Evolutionary conservation across 805 yeast species (phyloP).

Genomic region (Pichia californica): DNA sequence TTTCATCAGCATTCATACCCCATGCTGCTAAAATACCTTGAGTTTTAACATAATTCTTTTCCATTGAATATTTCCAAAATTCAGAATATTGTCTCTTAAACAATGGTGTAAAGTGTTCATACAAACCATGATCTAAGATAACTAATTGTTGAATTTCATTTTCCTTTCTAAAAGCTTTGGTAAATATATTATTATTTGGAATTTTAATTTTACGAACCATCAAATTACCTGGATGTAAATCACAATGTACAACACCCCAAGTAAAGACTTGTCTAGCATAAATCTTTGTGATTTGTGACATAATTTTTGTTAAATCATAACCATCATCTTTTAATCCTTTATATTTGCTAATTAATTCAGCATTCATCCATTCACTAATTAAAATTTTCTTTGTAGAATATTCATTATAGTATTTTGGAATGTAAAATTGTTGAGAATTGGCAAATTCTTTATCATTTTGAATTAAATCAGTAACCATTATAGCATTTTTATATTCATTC

Average conservation of each 20-base stretch:
- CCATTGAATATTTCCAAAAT: constrained; percentile 59
- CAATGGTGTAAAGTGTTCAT: constrained; percentile 43
- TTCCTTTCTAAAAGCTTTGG: constrained; percentile 10
- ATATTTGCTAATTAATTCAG: constrained; percentile 47
- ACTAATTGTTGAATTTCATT: constrained; percentile 47
- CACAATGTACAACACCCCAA: constrained; percentile 68
- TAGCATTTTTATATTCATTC: constrained; percentile 50
- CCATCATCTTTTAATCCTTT: constrained; percentile 35
- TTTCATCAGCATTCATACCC: constrained; percentile 65
- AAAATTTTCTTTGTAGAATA: constrained; percentile 45
- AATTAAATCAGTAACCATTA: constrained; percentile 33
- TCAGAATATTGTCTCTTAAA: constrained; percentile 52
- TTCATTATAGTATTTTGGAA: constrained; percentile 48
- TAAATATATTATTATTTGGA: constrained; percentile 5
- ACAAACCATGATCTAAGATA: constrained; percentile 70
- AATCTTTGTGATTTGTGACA: constrained; percentile 44
- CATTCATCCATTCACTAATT: constrained; percentile 74
- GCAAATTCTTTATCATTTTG: constrained; percentile 35
- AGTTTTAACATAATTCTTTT: constrained; percentile 43
- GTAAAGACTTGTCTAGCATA: constrained; percentile 54
- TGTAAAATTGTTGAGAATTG: constrained; percentile 34
- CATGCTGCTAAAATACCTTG: constrained; percentile 45
- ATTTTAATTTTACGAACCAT: constrained; percentile 38
- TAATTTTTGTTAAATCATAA: constrained; percentile 35
- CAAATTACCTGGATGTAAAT: constrained; percentile 79